Conservation (phyloP, 2,329 filamentous ascomycete genomes). For the Aspergillus sp. region DNA sequence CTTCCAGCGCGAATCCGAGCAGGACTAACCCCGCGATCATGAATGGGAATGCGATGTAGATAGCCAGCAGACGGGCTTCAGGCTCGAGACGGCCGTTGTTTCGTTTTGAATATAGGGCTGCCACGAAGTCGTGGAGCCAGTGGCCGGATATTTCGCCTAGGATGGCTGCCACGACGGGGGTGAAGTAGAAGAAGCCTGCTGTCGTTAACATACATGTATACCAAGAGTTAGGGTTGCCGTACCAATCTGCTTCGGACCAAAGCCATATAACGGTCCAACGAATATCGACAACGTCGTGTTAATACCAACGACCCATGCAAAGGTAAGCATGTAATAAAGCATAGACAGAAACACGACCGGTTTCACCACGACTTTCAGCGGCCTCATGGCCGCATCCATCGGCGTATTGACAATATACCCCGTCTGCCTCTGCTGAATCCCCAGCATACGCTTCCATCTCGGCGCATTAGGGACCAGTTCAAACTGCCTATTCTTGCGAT, state of each 20-base stretch:
- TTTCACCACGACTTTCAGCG: conserved; percentile 39
- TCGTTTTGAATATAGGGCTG: conserved; percentile 44
- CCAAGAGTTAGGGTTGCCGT: conserved; percentile 14
- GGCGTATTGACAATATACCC: conserved; percentile 30
- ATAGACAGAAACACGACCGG: conserved; percentile 36
- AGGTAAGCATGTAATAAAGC: conserved; percentile 43
- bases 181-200: conserved; percentile 57
- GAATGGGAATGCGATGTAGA: conserved; percentile 50
- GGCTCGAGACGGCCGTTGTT: conserved; percentile 58
- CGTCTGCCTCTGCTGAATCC: conserved; percentile 34
- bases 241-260: conserved; percentile 52
- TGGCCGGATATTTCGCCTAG: conserved; percentile 57
- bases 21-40: conserved; percentile 53
- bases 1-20: conserved; percentile 54
- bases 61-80: conserved; percentile 54
- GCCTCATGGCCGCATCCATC: conserved; percentile 36
- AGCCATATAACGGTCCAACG: conserved; percentile 51
- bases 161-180: conserved; percentile 55
- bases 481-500: conserved; percentile 25
- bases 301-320: conserved; percentile 50
- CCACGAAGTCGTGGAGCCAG: conserved; percentile 56
- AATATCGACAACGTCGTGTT: conserved; percentile 58
- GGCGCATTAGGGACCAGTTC: conserved; percentile 25
- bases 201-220: neutral
- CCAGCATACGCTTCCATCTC: conserved; percentile 37